These are phyloP conservation scores for Neophaeococcomyces mojaviensis DNA, from an alignment of 2,329 filamentous ascomycete genomes.

Conservation along the genomic window DNA sequence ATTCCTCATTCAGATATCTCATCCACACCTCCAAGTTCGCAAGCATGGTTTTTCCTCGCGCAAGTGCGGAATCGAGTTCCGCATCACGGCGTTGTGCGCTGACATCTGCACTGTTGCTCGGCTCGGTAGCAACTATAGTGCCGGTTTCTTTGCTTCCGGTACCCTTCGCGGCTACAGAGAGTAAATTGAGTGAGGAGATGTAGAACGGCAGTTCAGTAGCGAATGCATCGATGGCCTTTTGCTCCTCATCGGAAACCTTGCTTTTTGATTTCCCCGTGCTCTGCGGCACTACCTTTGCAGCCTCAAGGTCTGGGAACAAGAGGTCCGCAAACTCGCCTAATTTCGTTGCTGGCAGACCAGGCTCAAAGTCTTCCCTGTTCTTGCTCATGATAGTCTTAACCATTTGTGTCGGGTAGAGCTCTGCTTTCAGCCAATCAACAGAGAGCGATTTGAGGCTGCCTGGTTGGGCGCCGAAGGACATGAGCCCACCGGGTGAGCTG, in stretches of 20 bases:
- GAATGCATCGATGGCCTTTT: constrained; percentile 9
- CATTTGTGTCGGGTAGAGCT: constrained; percentile 10
- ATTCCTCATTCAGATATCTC: constrained; percentile 7
- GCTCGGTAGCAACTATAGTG: too few species aligned
- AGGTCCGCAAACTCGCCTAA: constrained; percentile 10
- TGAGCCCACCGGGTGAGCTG: constrained; percentile 12
- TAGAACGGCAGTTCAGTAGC: constrained; percentile 19
- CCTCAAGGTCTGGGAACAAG: constrained; percentile 14
- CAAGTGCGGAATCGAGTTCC: not conserved
- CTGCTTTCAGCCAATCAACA: constrained; percentile 23
- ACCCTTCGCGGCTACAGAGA: constrained; percentile 10
- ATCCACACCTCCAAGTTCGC: constrained; percentile 7
- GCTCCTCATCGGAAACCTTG: not conserved
- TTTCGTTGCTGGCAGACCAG: not conserved
- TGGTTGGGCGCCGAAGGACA: constrained; percentile 10
- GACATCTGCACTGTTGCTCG: too few species aligned
- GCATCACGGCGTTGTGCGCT: too few species aligned
- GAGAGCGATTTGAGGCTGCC: constrained; percentile 20
- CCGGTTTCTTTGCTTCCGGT: too few species aligned
- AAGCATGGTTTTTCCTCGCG: constrained; percentile 1
- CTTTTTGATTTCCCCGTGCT: not conserved
- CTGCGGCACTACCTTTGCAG: constrained; percentile 3
- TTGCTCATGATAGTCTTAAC: constrained; percentile 1
- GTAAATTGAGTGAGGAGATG: constrained; percentile 21
- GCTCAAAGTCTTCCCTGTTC: not conserved